Evolutionary conservation across 768 basidiomycete genomes (phyloP).

Genomic region (Rubroboletus satanas): DNA sequence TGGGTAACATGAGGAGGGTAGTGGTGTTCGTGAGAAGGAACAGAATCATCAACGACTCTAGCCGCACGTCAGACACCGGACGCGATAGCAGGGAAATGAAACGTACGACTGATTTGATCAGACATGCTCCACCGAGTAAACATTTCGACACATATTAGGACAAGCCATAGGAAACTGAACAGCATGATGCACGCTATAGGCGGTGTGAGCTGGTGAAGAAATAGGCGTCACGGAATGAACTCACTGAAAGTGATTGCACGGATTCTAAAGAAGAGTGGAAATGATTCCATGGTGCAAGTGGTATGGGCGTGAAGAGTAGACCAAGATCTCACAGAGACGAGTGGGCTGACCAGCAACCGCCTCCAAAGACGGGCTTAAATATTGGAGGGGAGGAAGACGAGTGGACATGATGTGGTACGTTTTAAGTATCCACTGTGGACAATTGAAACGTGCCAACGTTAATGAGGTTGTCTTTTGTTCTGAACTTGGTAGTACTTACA

Average conservation of each 20-base stretch:
- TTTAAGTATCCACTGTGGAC: constrained; percentile 12
- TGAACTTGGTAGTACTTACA: neutral
- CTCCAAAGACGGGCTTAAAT: constrained; percentile 14
- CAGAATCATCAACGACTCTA: constrained; percentile 38
- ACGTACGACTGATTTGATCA: constrained; percentile 45
- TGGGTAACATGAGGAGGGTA: constrained; percentile 40
- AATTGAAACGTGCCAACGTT: constrained; percentile 9
- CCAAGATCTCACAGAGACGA: constrained; percentile 20
- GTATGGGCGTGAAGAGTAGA: neutral
- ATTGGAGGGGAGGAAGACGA: neutral
- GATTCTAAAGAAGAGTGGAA: constrained; percentile 30
- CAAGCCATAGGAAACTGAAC: constrained; percentile 46
- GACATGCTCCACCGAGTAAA: constrained; percentile 46
- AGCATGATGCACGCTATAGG: constrained; percentile 40
- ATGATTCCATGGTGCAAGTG: constrained; percentile 25
- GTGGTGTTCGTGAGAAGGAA: constrained; percentile 40
- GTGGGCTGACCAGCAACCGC: constrained; percentile 18
- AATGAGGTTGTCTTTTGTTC: constrained; percentile 17
- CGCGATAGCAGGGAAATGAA: neutral
- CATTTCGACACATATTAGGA: constrained; percentile 43
- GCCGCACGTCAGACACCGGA: neutral
- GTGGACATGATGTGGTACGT: neutral
- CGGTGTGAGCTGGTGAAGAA: neutral
- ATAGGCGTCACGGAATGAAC: neutral
- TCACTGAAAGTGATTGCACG: constrained; percentile 29